Percentiles rank a stretch among this genome's conserved stretches.
Evolutionary conservation across 2,329 filamentous ascomycete species (phyloP).

Genomic region (Penicillium glabrum): DNA sequence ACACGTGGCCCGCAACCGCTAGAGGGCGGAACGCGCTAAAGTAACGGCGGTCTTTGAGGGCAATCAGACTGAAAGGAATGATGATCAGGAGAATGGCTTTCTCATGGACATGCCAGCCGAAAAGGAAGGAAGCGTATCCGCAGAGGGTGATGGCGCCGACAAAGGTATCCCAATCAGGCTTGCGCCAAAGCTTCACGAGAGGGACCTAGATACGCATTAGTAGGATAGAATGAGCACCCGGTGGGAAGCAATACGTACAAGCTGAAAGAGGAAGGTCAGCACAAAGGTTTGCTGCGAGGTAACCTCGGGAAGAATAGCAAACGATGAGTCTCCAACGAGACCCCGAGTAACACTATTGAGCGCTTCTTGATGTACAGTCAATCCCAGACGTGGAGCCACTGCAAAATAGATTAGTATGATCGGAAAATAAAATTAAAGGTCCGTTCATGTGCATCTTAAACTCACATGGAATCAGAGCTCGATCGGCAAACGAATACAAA

Average conservation of each 20-base stretch:
- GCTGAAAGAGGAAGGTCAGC: slow-evolving; percentile 79
- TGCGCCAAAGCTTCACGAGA: slow-evolving; percentile 68
- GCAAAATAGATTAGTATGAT: slow-evolving; percentile 32
- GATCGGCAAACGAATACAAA: slow-evolving; percentile 87
- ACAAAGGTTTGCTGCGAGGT: slow-evolving; percentile 76
- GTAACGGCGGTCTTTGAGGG: slow-evolving; percentile 79
- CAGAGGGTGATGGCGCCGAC: slow-evolving; percentile 65
- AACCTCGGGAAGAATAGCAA: slow-evolving; percentile 88
- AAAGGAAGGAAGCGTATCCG: slow-evolving; percentile 54
- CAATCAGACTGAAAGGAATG: slow-evolving; percentile 90
- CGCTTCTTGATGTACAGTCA: slow-evolving; percentile 71
- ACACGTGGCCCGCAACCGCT: slow-evolving; percentile 91
- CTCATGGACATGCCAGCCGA: slow-evolving; percentile 98
- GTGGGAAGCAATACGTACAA: slow-evolving; percentile 44
- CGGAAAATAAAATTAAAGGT: background rate
- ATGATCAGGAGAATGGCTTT: slow-evolving; percentile 90
- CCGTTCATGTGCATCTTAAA: slow-evolving; percentile 7
- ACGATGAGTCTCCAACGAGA: slow-evolving; percentile 88
- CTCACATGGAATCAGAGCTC: slow-evolving; percentile 77
- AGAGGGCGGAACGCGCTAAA: slow-evolving; percentile 89
- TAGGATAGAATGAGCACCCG: background rate
- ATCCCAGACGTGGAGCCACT: slow-evolving; percentile 80
- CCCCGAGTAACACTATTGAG: slow-evolving; percentile 88
- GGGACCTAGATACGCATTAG: slow-evolving; percentile 52
- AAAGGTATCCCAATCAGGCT: slow-evolving; percentile 84